Evolutionary conservation across 768 basidiomycete species (phyloP), one percentile per base, ranked within the genome.

Genomic region (Rhodotorula diobovata): DNA sequence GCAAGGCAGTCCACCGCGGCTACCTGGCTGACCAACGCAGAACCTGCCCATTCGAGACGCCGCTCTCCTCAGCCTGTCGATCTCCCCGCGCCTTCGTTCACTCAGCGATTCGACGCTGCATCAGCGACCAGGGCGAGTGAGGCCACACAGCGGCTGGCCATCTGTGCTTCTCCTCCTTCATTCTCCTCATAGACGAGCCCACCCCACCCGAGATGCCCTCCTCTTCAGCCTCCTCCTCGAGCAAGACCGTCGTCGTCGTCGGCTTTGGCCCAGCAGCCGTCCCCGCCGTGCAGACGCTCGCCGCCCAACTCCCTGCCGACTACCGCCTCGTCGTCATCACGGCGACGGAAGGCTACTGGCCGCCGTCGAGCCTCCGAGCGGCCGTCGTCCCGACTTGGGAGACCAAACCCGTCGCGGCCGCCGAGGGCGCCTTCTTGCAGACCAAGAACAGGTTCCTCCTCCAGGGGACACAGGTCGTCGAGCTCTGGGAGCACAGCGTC

Each of bases 321-420:
- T 66, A 70, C 30, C 72, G 72, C 10, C 28, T 73, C 46, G 54
- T 73, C 62, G 56, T 32, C 6, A 51, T 73, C 45, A n/a, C 41
- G 3, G 28, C 41, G 4, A 18, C 28, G 1, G 37, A 48, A 0
- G 63, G 54, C 0, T 70, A 57, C 43, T 66, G 60, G 63, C 63
- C 69, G 8, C 15, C 53, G 46, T 60, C 39, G 21, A 45, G 59
- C 0, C 39, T 70, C n/a, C 30, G 69, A 0, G 63, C 64, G 16
- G 50, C 60, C 7, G 64, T 70, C 37, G 60, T 70, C 2, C 64
- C 69, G 14, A 70, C 70, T 0, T 76, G 61, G 68, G 74, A 72
- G 39, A 11, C 32, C 20, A 76, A 76, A 43, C 51, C 56, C 23
- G 51, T 72, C 21, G 63, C 68, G 28, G 20, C 68, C 1, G n/a